These are phyloP conservation scores for Aspergillus ochraceus DNA, from an alignment of 2,329 filamentous ascomycete species.

Conservation along the genomic window DNA sequence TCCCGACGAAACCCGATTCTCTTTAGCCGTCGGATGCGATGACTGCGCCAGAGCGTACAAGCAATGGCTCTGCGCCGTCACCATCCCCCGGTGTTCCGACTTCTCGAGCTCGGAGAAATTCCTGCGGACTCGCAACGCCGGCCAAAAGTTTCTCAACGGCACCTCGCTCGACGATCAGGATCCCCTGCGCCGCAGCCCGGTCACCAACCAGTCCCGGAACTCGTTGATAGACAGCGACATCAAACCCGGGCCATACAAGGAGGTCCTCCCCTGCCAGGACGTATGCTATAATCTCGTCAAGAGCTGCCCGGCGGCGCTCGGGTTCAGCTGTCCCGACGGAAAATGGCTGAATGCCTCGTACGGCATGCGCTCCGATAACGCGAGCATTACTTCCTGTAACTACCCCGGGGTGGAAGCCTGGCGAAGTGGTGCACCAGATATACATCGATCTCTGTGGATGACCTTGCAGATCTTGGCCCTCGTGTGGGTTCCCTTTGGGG, in stretches of 20 bases:
- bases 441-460: neutral
- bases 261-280: slow-evolving; percentile 84
- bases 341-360: slow-evolving; percentile 53
- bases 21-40: slow-evolving; percentile 71
- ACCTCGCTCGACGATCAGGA: slow-evolving; percentile 49
- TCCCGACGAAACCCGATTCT: slow-evolving; percentile 71
- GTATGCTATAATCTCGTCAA: slow-evolving; percentile 84
- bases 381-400: slow-evolving; percentile 55
- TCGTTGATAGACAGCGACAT: slow-evolving; percentile 69
- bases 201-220: slow-evolving; percentile 65
- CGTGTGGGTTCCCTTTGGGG: slow-evolving; percentile 19
- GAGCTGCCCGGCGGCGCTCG: slow-evolving; percentile 75
- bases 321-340: slow-evolving; percentile 70
- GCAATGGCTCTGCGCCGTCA: slow-evolving; percentile 90
- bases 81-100: slow-evolving; percentile 89
- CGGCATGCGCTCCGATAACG: slow-evolving; percentile 40
- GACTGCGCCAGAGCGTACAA: slow-evolving; percentile 84
- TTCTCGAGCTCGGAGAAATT: slow-evolving; percentile 60
- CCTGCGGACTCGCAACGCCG: slow-evolving; percentile 71
- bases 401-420: slow-evolving; percentile 61
- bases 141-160: slow-evolving; percentile 70
- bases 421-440: slow-evolving; percentile 29
- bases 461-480: slow-evolving; percentile 4
- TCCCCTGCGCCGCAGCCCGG: slow-evolving; percentile 35
- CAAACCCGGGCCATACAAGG: slow-evolving; percentile 86